Evolutionary conservation across 768 basidiomycete genomes (phyloP).

Genomic region (Lactarius pseudohatsudake): DNA sequence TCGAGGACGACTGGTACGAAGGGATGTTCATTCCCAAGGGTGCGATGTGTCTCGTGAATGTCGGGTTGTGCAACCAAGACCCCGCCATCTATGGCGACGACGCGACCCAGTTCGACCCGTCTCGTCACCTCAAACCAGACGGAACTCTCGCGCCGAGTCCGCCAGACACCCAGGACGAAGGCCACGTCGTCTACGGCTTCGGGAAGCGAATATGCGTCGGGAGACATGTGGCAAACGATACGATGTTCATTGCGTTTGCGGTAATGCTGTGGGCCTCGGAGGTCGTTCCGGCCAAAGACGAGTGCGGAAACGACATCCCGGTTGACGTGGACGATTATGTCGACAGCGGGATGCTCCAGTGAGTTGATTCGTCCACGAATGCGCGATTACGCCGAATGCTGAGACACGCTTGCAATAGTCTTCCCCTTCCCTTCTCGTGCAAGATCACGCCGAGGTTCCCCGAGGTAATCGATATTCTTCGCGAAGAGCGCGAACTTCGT

Average conservation of each 20-base stretch:
- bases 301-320: conserved; percentile 18
- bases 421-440: conserved; percentile 30
- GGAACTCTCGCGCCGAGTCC: conserved; percentile 30
- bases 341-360: conserved; percentile 30
- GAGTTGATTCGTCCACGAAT: conserved; percentile 9
- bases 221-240: conserved; percentile 37
- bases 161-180: conserved; percentile 36
- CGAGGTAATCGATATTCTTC: conserved; percentile 23
- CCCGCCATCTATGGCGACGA: conserved; percentile 34
- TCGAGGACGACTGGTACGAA: conserved; percentile 36
- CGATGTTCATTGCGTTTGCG: conserved; percentile 39
- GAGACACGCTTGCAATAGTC: conserved; percentile 13
- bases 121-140: conserved; percentile 33
- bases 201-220: conserved; percentile 39
- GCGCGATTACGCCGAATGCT: neutral
- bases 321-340: conserved; percentile 22
- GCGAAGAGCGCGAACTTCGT: conserved; percentile 24
- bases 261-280: conserved; percentile 34
- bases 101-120: conserved; percentile 31
- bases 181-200: conserved; percentile 36
- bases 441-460: conserved; percentile 29
- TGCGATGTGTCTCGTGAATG: conserved; percentile 37
- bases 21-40: conserved; percentile 39
- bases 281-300: conserved; percentile 26
- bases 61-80: conserved; percentile 34